Evolutionary conservation across 495 filamentous ascomycete species (phyloP), one percentile per base, ranked within the genome.

Genomic region (Podospora pseudopauciseta): DNA sequence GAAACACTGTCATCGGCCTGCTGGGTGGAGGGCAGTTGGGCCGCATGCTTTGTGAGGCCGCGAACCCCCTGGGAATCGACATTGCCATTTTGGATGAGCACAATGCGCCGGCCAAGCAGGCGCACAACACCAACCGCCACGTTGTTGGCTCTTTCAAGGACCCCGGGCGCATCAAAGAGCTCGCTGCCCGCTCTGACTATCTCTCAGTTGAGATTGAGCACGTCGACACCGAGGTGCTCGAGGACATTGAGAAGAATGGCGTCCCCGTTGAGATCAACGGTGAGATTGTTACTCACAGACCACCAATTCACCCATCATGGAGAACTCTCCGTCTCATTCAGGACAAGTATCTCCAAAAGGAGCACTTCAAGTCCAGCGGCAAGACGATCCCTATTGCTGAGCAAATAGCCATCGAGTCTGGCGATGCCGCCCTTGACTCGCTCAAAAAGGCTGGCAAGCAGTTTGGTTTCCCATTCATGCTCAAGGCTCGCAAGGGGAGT

Each of bases 171-270:
- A 90, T 99, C 68, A 88, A 87, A 18, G 80, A 92, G 74, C 84
- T 99, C 9, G 93, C 96, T 5, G 81, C 85, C 53, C 76, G 84
- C 6, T 95, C 90, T 71, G 92, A 97, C 75, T 86, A 97, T 16
- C 78, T 99, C 34, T 97, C 96, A 7, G 90, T 95, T n/a, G 95
- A 99, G 77, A 98, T 98, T 70, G 95, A 99, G 80, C 95, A 99
- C 82, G 93, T 99, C 65, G 89, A 99, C 72, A 97, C 94, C 57
- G 81, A 92, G 61, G 91, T 93, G n/a, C 84, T 98, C 34, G 92
- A 97, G 76, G 90, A 96, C 67, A 85, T 97, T 57, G 87, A 88
- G 16, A 83, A 81, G 26, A 82, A 79, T 56, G 84, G 85, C 54
- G 83, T 86, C 28, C 78, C 85, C 70, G 81, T 90, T 56, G 71